A percentile compares a stretch with the other conserved stretches of the same genome.
Conservation (phyloP, 139 green algal species). For the Chlamydomonas sphaeroides region DNA sequence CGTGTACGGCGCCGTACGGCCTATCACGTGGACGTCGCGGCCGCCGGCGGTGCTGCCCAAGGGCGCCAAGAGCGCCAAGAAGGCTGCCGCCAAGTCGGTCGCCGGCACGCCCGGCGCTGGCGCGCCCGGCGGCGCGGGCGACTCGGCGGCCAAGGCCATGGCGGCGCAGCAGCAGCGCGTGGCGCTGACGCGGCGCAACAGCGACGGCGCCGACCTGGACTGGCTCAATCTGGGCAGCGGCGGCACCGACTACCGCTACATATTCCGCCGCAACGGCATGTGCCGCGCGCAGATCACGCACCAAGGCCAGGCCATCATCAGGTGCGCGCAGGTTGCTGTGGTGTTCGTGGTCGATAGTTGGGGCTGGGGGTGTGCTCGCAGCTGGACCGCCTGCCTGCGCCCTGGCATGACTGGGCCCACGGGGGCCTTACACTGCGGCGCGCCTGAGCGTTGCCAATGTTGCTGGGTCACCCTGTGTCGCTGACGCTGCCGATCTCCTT, state of each 20-base stretch:
- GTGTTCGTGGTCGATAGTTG: no score
- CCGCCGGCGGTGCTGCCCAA: conserved; percentile 18
- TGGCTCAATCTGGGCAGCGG: background rate
- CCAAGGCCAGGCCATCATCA: conserved; percentile 39
- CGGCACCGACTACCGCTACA: conserved; percentile 34
- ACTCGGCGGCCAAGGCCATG: no score
- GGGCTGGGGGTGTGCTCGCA: no score
- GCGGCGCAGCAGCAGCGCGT: no score
- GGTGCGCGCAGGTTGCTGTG: no score
- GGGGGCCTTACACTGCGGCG: no score
- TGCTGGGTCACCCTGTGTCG: no score
- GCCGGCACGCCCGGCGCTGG: background rate
- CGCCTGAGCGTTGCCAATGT: no score
- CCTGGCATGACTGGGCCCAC: no score
- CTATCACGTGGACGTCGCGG: conserved; percentile 36
- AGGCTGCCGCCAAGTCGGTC: no score
- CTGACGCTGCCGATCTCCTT: background rate
- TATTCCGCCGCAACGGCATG: conserved; percentile 41
- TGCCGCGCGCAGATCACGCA: conserved; percentile 42
- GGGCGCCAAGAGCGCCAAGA: background rate
- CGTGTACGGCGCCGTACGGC: conserved; percentile 28
- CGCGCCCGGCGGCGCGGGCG: background rate
- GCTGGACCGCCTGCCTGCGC: no score
- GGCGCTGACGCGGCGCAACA: background rate
- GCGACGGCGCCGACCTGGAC: background rate